Evolutionary conservation across 306 rosid species (phyloP), one percentile per base, ranked within the genome.

Genomic region (Vigna nakashimae): DNA sequence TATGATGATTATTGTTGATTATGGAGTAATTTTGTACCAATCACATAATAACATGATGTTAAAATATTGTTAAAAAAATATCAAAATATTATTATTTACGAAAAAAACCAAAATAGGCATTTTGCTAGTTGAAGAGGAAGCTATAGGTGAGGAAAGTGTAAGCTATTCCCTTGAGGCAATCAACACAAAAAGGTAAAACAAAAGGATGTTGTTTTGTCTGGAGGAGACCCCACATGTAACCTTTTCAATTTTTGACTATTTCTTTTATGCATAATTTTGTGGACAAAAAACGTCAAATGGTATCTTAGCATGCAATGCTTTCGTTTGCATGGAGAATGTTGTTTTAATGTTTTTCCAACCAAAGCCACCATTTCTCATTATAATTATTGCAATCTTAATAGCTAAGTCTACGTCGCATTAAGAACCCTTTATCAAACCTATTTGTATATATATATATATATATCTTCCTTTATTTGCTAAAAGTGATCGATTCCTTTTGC

Each of bases 341-440:
- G 52, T 52, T 49, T 42, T 9, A 42, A 42, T 42, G 46, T 42
- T 69, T 67, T 42, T 79, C 71, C 80, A 79, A 71, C 71, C 2
- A 71, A 76, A 52, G 74, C 48, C 81, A 72, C 74, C 73, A 80
- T 74, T 71, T 69, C 4, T 34, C 1, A 30, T 40, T 73, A 65
- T 69, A 57, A 83, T 86, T 65, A 80, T 78, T 78, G 86, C 30
- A 46, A 56, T 69, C 98, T 90, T 94, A 85, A 74, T 80, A 22
- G 86, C 87, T 86, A 94, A 89, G 96, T 82, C 68, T 86, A 51
- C 81, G 77, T 69, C 22, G 80, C 70, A 65, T 50, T 65, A 68
- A 68, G 65, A 73, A 74, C 59, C 70, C 89, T 79, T 78, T 85
- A 65, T 17, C 73, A 42, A 42, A 42, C 80, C 48, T 73, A 79